Base-by-base conservation (phyloP, 2,329 filamentous ascomycete genomes). In the Meredithiella fracta region DNA sequence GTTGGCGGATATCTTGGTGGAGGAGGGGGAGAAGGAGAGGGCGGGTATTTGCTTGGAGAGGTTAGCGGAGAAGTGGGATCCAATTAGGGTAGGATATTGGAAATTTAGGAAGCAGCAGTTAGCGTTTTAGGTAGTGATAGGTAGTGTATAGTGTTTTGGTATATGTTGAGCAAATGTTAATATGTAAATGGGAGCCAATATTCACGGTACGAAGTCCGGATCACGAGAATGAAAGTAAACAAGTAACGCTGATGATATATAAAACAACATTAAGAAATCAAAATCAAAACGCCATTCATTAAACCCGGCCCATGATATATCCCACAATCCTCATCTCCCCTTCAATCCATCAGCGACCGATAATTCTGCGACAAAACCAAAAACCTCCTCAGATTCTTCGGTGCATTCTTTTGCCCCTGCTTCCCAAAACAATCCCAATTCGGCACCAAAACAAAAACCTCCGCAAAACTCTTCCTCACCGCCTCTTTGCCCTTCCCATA, bases 11-110 rank as follows among this genome's bases (percentile, higher is more conserved):
- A 76, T 84, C 34, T 83, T 80, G 58, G 73, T 66, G 1, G 74
- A 79, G 62, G 68, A 73, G 57, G 76, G 76, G 11, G 73, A 79
- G 52, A 74, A 67, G 61, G 74, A 76, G 17, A 76, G 79, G 66
- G 89, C 89, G 1, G 78, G 74, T 55, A 69, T 80, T 64, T 88
- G 85, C 59, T 69, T 96, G 63, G 77, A 77, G 58, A 71, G 94
- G 59, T 67, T 98, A 64, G 84, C 80, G 51, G 81, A 84, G 64
- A 90, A 83, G 72, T 98, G 89, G 77, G 92, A 98, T 73, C 87
- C 86, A 5, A 84, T 98, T 59, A 76, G 92, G 58, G 83, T 82
- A 61, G 91, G 90, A 61, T 98, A 96, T 69, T 98, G 92, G 92
- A 82, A 86, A 63, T 95, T 70, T 52, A 64, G 68, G 26, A 62